Base-by-base conservation (phyloP, 2,329 filamentous ascomycete species). In the Exophiala calicioides region DNA sequence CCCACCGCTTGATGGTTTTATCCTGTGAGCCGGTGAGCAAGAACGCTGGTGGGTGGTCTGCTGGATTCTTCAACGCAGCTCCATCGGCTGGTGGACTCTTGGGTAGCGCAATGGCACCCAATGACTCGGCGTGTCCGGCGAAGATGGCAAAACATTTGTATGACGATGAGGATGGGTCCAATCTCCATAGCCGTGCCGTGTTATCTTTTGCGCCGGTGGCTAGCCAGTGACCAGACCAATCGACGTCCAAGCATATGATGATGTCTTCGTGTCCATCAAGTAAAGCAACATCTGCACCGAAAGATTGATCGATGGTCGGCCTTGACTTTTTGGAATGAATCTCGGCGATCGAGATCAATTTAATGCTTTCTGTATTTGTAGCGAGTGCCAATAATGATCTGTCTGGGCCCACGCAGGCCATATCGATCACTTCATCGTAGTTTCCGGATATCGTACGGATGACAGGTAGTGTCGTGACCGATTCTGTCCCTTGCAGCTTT, bases 181-280 rank as follows among this genome's bases (percentile, higher is more conserved):
- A 74, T 42, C 86, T 79, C 93, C 93, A 98, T 26, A 98, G 71
- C 55, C 87, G 84, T 13, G 91, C 93, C 2, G 87, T 93, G 62
- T 97, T 98, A 66, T 98, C 93, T 69, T 98, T 98, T 16, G 93
- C 88, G 42, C 91, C 93, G 1, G 93, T 97, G 9, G 86, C 91
- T 29, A 98, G 80, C 93, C 93, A 98, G 65, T 93, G 84, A 0
- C 94, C 94, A 7, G 93, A 97, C 89, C 90, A 95, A 68, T 98
- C 93, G 2, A 89, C 84, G 64, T 96, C 90, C 30, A 98, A 74
- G 48, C 90, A 90, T 58, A 98, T 95, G 50, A 98, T 87, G 40
- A 98, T 96, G 58, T 98, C 93, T 38, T 90, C 84, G 59, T 98
- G 93, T 1, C 93, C 93, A 62, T 88, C 88, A 2, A 98, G 76